Conservation (phyloP, 768 basidiomycete genomes). For the Hygrophorus russula region DNA sequence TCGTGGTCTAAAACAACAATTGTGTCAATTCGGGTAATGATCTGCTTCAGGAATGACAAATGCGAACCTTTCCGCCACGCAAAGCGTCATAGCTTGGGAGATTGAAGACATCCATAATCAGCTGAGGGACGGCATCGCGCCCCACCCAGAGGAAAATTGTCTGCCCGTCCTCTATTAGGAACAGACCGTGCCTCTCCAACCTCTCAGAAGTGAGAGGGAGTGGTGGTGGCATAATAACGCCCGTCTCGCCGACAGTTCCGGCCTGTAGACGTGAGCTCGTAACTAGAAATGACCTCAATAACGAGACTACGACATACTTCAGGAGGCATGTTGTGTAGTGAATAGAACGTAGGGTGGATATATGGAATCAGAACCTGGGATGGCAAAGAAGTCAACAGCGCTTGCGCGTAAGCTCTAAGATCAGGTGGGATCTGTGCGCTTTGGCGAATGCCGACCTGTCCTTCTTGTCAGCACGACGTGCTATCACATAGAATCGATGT, state of each 20-base stretch:
- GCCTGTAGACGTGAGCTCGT: slow-evolving; percentile 32
- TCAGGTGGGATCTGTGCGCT: slow-evolving; percentile 97
- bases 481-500: slow-evolving; percentile 4
- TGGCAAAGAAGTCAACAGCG: slow-evolving; percentile 81
- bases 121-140: slow-evolving; percentile 94
- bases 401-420: slow-evolving; percentile 90
- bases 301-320: slow-evolving; percentile 41
- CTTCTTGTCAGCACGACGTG: neutral
- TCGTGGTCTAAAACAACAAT: slow-evolving; percentile 51
- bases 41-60: slow-evolving; percentile 9
- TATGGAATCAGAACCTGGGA: slow-evolving; percentile 88
- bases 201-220: slow-evolving; percentile 92
- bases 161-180: slow-evolving; percentile 95
- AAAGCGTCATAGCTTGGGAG: slow-evolving; percentile 80
- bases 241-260: slow-evolving; percentile 84
- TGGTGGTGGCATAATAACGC: slow-evolving; percentile 79
- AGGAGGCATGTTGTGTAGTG: slow-evolving; percentile 90
- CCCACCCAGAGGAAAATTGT: slow-evolving; percentile 98
- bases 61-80: slow-evolving; percentile 79
- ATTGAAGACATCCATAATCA: slow-evolving; percentile 90
- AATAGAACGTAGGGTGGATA: slow-evolving; percentile 91
- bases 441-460: slow-evolving; percentile 85
- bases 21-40: neutral
- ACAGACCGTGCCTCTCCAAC: slow-evolving; percentile 89
- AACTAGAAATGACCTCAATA: neutral